Conservation (phyloP, 768 basidiomycete species). For the Pholiota molesta region DNA sequence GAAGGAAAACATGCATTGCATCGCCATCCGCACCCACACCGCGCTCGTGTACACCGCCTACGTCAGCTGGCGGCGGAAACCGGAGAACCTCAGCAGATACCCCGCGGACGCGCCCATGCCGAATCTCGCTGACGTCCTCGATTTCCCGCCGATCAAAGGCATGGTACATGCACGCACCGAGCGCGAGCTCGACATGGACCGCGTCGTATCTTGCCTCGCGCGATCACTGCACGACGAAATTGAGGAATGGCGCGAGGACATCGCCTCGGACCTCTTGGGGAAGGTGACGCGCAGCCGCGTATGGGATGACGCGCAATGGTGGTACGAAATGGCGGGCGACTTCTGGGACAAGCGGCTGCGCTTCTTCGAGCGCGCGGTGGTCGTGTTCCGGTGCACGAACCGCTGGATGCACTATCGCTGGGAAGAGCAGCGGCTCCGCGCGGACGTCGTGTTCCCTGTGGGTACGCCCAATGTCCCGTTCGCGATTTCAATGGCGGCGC, state of each 20-base stretch:
- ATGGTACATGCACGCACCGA: conserved; percentile 16
- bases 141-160: conserved; percentile 10
- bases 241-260: conserved; percentile 2
- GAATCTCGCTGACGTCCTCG: conserved; percentile 28
- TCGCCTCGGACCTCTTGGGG: background rate
- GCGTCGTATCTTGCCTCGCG: background rate
- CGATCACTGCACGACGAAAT: background rate
- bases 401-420: conserved; percentile 6
- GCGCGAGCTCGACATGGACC: background rate
- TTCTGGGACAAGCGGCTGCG: background rate
- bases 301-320: background rate
- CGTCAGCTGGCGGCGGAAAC: conserved; percentile 21
- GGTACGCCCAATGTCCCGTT: background rate
- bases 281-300: background rate
- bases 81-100: conserved; percentile 11
- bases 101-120: conserved; percentile 25
- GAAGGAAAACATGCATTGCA: conserved; percentile 21
- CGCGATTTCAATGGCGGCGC: background rate
- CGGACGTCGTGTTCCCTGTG: conserved; percentile 13
- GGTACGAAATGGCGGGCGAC: background rate
- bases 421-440: conserved; percentile 8
- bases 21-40: conserved; percentile 23
- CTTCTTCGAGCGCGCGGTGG: conserved; percentile 23
- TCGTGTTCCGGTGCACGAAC: conserved; percentile 32
- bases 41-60: conserved; percentile 23